A percentile compares a stretch with the other conserved stretches of the same genome.
Evolutionary conservation across 768 basidiomycete species (phyloP).

Genomic region (Dentipellis fragilis): DNA sequence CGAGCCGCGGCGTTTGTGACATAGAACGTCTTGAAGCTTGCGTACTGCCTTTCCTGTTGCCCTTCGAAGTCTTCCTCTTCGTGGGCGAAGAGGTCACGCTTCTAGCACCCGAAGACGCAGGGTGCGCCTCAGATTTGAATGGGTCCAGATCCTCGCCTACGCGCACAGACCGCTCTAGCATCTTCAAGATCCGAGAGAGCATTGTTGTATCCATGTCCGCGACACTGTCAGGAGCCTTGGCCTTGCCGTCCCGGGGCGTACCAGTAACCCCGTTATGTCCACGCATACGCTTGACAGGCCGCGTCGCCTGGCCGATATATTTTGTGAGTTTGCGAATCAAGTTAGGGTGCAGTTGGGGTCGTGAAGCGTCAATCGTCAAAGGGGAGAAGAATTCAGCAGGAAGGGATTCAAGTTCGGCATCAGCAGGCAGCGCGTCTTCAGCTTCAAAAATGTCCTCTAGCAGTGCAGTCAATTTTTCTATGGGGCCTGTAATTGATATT

Average conservation of each 20-base stretch:
- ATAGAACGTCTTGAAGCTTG: slow-evolving; percentile 31
- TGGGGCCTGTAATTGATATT: slow-evolving; percentile 33
- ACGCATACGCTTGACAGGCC: slow-evolving; percentile 60
- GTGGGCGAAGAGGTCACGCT: slow-evolving; percentile 14
- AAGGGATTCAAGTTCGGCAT: slow-evolving; percentile 40
- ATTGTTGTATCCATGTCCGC: slow-evolving; percentile 55
- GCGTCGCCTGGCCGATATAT: slow-evolving; percentile 54
- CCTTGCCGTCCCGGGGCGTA: slow-evolving; percentile 27
- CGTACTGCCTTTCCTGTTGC: slow-evolving; percentile 23
- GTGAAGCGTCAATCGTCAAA: slow-evolving; percentile 43
- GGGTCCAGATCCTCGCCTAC: slow-evolving; percentile 70
- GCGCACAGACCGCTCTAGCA: slow-evolving; percentile 71
- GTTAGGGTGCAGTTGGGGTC: slow-evolving; percentile 48
- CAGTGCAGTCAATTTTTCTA: slow-evolving; percentile 67
- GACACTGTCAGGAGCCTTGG: slow-evolving; percentile 39
- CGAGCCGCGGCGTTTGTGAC: slow-evolving; percentile 32
- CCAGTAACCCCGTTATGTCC: slow-evolving; percentile 23
- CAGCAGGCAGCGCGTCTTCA: slow-evolving; percentile 59
- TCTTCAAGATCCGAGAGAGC: slow-evolving; percentile 59
- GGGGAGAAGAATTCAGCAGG: slow-evolving; percentile 56
- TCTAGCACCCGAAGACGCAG: not conserved
- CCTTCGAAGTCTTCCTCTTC: slow-evolving; percentile 37
- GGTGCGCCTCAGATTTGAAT: slow-evolving; percentile 32
- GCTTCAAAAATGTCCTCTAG: slow-evolving; percentile 83
- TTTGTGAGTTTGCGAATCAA: slow-evolving; percentile 62